These are phyloP conservation scores for Pseudogymnoascus sp. DNA, from an alignment of 2,329 filamentous ascomycete genomes.

Conservation along the genomic window DNA sequence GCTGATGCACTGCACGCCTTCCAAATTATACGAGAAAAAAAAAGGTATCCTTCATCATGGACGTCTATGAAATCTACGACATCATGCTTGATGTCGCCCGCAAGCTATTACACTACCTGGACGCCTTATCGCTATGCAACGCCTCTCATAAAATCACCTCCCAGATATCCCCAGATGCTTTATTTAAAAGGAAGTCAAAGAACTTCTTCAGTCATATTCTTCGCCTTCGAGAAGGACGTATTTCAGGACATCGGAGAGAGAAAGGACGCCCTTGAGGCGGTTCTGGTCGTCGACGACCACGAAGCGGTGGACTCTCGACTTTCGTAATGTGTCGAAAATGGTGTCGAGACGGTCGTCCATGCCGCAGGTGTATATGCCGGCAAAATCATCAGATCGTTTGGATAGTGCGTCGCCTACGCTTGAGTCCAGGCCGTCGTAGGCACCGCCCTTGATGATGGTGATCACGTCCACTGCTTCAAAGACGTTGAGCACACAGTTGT, in stretches of 20 bases:
- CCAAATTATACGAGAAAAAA: slow-evolving; percentile 5
- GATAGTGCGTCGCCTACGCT: slow-evolving; percentile 83
- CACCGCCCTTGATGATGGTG: slow-evolving; percentile 84
- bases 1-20: background rate
- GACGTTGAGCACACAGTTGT: slow-evolving; percentile 77
- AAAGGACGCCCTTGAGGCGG: slow-evolving; percentile 80
- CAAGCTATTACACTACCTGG: slow-evolving; percentile 19
- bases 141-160: slow-evolving; percentile 18
- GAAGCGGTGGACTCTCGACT: slow-evolving; percentile 86
- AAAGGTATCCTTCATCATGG: slow-evolving; percentile 24
- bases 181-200: slow-evolving; percentile 1
- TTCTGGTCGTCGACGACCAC: slow-evolving; percentile 89
- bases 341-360: slow-evolving; percentile 87
- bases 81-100: slow-evolving; percentile 17
- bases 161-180: slow-evolving; percentile 13
- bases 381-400: slow-evolving; percentile 82
- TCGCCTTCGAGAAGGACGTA: slow-evolving; percentile 70
- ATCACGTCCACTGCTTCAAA: slow-evolving; percentile 98
- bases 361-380: slow-evolving; percentile 93
- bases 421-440: slow-evolving; percentile 82
- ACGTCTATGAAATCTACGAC: slow-evolving; percentile 24
- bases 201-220: slow-evolving; percentile 12
- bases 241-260: slow-evolving; percentile 90
- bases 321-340: slow-evolving; percentile 93
- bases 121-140: slow-evolving; percentile 33